These are phyloP conservation scores for Baorangia bicolor DNA, from an alignment of 768 basidiomycete species.

Conservation along the genomic window DNA sequence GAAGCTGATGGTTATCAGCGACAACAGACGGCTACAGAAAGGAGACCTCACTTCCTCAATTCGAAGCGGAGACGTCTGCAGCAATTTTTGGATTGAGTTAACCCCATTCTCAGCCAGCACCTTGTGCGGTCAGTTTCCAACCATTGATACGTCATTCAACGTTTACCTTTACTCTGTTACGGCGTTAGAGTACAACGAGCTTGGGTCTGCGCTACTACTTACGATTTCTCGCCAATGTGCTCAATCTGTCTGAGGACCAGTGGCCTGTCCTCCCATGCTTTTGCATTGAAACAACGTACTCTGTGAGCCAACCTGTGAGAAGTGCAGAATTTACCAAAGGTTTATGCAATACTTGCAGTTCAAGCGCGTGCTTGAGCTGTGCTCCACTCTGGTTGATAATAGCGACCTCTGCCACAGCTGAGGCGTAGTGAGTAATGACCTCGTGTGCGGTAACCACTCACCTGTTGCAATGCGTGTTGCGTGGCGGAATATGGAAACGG, in stretches of 20 bases:
- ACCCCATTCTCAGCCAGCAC: constrained; percentile 76
- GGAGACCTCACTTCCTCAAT: constrained; percentile 57
- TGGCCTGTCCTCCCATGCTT: constrained; percentile 90
- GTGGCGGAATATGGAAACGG: constrained; percentile 69
- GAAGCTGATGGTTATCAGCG: constrained; percentile 44
- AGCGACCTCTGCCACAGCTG: constrained; percentile 79
- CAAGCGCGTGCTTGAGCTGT: constrained; percentile 70
- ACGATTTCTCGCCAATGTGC: constrained; percentile 93
- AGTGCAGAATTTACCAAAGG: background rate
- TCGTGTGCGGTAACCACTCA: constrained; percentile 23
- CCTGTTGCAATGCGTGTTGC: constrained; percentile 75
- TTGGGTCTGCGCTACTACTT: constrained; percentile 25
- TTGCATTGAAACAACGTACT: constrained; percentile 73
- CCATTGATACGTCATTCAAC: background rate
- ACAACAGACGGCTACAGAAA: background rate
- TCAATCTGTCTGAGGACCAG: constrained; percentile 84
- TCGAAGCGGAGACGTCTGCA: constrained; percentile 53
- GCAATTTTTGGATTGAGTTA: constrained; percentile 54
- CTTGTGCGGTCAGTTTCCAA: constrained; percentile 37
- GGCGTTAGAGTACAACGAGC: background rate
- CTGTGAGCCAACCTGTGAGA: constrained; percentile 37
- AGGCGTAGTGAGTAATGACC: constrained; percentile 3
- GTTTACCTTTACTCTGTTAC: constrained; percentile 25
- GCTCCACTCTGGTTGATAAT: constrained; percentile 62
- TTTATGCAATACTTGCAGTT: constrained; percentile 51